A percentile compares a stretch with the other conserved stretches of the same genome.
Evolutionary conservation across 257 asterid species (phyloP).

Genomic region (Perilla frutescens): DNA sequence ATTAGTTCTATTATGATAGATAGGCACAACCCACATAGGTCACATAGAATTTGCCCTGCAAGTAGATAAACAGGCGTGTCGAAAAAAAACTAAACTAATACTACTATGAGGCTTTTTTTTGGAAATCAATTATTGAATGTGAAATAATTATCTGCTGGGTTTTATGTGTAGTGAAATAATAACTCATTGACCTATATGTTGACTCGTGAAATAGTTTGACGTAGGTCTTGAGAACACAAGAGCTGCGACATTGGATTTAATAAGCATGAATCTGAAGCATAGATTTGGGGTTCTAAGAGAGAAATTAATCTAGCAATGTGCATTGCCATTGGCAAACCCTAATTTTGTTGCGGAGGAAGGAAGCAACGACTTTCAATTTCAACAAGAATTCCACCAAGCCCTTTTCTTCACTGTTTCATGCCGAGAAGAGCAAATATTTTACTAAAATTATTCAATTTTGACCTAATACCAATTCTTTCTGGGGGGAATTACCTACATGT

Average conservation of each 20-base stretch:
- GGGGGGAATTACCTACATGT: too few relatives aligned
- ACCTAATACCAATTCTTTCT: too few relatives aligned
- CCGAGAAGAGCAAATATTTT: too few relatives aligned
- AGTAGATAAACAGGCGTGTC: background rate
- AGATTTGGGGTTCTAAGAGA: slow-evolving; percentile 33
- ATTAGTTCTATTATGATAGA: too few relatives aligned
- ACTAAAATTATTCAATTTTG: too few relatives aligned
- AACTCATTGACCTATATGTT: slow-evolving; percentile 43
- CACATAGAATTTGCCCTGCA: too few relatives aligned
- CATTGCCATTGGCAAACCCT: slow-evolving; percentile 44
- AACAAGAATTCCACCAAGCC: slow-evolving; percentile 2
- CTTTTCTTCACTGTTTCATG: background rate
- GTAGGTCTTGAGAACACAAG: slow-evolving; percentile 28
- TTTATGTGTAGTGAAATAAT: slow-evolving; percentile 22
- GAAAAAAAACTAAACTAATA: background rate
- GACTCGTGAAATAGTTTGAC: slow-evolving; percentile 37
- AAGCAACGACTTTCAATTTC: background rate
- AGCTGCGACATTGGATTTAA: slow-evolving; percentile 14
- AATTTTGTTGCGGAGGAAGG: slow-evolving; percentile 6
- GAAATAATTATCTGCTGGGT: slow-evolving; percentile 37
- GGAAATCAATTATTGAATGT: background rate
- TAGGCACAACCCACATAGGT: too few relatives aligned
- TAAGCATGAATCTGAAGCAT: slow-evolving; percentile 3
- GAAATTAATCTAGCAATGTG: slow-evolving; percentile 39
- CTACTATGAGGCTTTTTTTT: slow-evolving; percentile 49